These are phyloP conservation scores for Ustilago nuda DNA, from an alignment of 1,284 basidiomycete genomes.

Conservation along the genomic window DNA sequence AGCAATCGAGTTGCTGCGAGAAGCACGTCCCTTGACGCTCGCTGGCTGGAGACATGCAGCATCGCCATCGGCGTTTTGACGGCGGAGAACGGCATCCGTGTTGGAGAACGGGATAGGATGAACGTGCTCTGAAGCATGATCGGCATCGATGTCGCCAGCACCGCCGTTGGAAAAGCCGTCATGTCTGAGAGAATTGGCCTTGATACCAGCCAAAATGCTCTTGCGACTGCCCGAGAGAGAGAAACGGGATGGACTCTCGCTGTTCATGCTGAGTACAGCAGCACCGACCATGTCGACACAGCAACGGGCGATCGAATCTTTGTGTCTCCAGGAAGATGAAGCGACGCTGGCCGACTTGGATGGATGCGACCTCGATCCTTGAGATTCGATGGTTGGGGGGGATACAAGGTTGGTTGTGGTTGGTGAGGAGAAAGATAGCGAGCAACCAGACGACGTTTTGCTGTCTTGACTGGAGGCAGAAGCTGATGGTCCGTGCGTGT, in stretches of 20 bases:
- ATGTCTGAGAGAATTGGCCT: constrained; percentile 12
- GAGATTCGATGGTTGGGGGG: too few species aligned
- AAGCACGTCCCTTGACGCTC: constrained; percentile 19
- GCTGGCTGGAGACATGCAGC: constrained; percentile 15
- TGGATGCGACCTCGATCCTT: too few species aligned
- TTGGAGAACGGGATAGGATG: constrained; percentile 45
- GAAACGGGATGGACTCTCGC: constrained; percentile 20
- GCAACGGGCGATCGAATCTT: background rate
- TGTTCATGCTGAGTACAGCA: constrained; percentile 43
- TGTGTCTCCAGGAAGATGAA: too few species aligned
- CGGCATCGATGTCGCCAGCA: constrained; percentile 4
- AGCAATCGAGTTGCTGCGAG: constrained; percentile 28
- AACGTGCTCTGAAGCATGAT: constrained; percentile 21
- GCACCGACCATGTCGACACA: constrained; percentile 36
- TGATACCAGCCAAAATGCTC: constrained; percentile 47
- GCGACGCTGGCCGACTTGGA: too few species aligned
- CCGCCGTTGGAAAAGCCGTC: background rate
- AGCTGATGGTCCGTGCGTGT: too few species aligned
- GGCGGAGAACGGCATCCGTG: constrained; percentile 48
- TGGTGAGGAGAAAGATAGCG: too few species aligned
- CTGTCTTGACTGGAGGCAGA: too few species aligned
- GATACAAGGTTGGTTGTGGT: too few species aligned
- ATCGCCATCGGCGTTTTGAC: constrained; percentile 14
- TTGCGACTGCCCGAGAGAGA: constrained; percentile 38
- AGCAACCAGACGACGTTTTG: too few species aligned